Conservation (phyloP, 2,329 filamentous ascomycete species). For the Hawksworthiomyces lignivorus region DNA sequence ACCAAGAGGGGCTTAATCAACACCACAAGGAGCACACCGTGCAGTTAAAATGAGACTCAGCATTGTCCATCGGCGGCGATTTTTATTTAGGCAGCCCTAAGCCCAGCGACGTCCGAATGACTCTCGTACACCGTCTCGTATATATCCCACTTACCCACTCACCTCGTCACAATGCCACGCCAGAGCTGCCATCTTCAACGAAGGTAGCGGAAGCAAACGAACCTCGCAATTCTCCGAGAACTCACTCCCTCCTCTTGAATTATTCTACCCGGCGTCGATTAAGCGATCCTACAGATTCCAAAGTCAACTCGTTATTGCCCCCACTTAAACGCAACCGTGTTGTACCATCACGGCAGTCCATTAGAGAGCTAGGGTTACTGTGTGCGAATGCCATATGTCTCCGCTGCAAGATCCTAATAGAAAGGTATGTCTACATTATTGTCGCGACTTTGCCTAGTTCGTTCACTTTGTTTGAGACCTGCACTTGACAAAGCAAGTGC, state of each 20-base stretch:
- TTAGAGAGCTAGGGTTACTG: slow-evolving; percentile 46
- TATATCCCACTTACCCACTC: slow-evolving; percentile 28
- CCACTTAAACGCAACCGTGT: slow-evolving; percentile 46
- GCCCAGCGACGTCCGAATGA: too few relatives aligned
- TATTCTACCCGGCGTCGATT: slow-evolving; percentile 22
- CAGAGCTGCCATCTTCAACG: slow-evolving; percentile 28
- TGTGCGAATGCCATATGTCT: slow-evolving; percentile 42
- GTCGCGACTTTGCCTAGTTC: too few relatives aligned
- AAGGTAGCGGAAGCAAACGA: slow-evolving; percentile 28
- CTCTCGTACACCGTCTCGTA: too few relatives aligned
- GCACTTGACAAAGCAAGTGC: too few relatives aligned
- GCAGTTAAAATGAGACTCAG: slow-evolving; percentile 37
- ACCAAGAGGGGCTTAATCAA: slow-evolving; percentile 41
- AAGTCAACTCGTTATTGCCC: slow-evolving; percentile 44
- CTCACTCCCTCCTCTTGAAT: slow-evolving; percentile 34
- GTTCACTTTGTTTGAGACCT: too few relatives aligned
- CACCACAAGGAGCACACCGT: slow-evolving; percentile 38
- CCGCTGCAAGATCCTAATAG: slow-evolving; percentile 40
- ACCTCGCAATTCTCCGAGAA: slow-evolving; percentile 32
- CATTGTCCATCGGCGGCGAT: slow-evolving; percentile 31
- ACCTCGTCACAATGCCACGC: slow-evolving; percentile 17
- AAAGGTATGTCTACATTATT: slow-evolving; percentile 29
- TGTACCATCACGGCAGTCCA: slow-evolving; percentile 47
- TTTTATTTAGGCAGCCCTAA: too few relatives aligned
- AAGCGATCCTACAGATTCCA: slow-evolving; percentile 36